Base-by-base conservation (phyloP, 495 filamentous ascomycete genomes). In the Venustampulla echinocandica region DNA sequence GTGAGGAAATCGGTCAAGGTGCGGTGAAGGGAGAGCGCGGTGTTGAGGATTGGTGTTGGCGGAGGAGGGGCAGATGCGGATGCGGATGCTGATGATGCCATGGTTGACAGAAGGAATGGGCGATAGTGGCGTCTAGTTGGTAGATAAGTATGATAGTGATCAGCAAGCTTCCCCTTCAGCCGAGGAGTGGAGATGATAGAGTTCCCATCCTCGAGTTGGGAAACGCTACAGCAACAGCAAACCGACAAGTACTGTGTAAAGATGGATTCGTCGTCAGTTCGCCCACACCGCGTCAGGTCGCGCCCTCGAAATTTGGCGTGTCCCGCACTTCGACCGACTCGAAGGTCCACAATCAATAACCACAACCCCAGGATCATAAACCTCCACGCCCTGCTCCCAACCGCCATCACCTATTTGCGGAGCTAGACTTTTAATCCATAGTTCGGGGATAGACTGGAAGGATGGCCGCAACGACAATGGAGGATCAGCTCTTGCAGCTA, bases 401-500 rank as follows among this genome's bases (percentile, higher is more conserved):
- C n/a, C 46, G 36, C 43, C 49, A 19, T 42, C 34, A 43, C 11
- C 46, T 15, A 28, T 5, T n/a, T 36, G n/a, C 38, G 28, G 3
- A 35, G 18, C 42, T 19, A 33, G 4, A 48, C 14, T 10, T 54
- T 56, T 51, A n/a, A 7, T 30, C 27, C n/a, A 7, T n/a, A 30
- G n/a, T 7, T n/a, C 27, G 7, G 27, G 7, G 7, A 30, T 30
- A 7, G 7, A 30, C 27, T n/a, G 27, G n/a, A 30, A n/a, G n/a
- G 7, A 30, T 30, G 27, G 27, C 27, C n/a, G 53, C 53, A 33
- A 47, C 20, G 22, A 49, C 43, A 9, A 56, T 52, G 43, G 87
- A 93, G 73, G 83, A 90, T 68, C 77, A 87, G 64, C 76, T 95
- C 53, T 76, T 88, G 52, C 75, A 76, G 55, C 73, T 93, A 55